phyloP scores from a whole-genome alignment of 2,329 filamentous ascomycete species.

The Colletotrichum australisinense region DNA sequence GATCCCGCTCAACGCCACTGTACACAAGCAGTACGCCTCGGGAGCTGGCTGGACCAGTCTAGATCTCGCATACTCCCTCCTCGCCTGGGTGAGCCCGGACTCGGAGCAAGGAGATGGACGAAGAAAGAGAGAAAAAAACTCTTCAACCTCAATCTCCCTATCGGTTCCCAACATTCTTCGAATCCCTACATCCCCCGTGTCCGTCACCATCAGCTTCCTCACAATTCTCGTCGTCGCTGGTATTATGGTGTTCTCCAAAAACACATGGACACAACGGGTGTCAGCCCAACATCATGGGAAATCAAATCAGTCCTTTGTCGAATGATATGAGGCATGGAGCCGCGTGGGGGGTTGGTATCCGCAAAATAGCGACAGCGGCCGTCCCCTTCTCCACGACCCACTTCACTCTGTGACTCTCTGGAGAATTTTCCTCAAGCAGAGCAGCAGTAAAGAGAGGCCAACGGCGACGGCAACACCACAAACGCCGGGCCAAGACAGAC shows the following conservation, averaged over 20 bases:
- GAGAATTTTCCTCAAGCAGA: slow-evolving; percentile 5
- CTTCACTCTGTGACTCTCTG: background rate
- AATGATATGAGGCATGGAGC: slow-evolving; percentile 25
- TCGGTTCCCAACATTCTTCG: slow-evolving; percentile 6
- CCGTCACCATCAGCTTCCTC: slow-evolving; percentile 5
- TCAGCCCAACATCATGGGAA: slow-evolving; percentile 10
- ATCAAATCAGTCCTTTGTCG: slow-evolving; percentile 20
- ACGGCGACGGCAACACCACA: slow-evolving; percentile 19
- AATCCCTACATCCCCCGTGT: slow-evolving; percentile 22
- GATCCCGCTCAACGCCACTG: slow-evolving; percentile 13
- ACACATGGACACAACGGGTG: slow-evolving; percentile 11
- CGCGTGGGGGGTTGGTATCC: slow-evolving; percentile 28
- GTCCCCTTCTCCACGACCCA: slow-evolving; percentile 29
- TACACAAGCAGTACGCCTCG: background rate
- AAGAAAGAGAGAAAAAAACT: background rate
- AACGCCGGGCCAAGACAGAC: slow-evolving; percentile 10
- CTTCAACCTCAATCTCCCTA: slow-evolving; percentile 1
- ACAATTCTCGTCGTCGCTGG: background rate
- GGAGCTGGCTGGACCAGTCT: slow-evolving; percentile 1
- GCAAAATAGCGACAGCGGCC: slow-evolving; percentile 24
- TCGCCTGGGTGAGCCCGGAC: slow-evolving; percentile 1
- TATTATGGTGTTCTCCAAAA: background rate
- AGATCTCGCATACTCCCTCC: slow-evolving; percentile 14
- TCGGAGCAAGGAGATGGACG: background rate
- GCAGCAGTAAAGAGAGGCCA: background rate